phyloP scores from a whole-genome alignment of 345 rosid species.

The Eucalyptus cladocalyx region DNA sequence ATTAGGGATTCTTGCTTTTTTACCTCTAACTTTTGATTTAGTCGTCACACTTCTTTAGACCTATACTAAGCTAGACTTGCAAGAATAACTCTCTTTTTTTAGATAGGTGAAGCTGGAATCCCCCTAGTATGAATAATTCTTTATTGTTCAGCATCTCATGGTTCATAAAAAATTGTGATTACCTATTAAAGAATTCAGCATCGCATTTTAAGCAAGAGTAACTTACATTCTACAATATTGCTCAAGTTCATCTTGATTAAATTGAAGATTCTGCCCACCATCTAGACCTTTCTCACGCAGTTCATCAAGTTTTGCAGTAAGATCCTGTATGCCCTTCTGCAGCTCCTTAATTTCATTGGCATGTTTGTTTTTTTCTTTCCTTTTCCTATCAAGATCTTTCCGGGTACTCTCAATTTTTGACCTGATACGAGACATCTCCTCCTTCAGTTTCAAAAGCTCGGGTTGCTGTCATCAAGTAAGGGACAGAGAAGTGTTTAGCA shows the following conservation, averaged over 20 bases:
- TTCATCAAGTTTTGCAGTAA: slow-evolving; percentile 55
- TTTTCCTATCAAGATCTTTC: slow-evolving; percentile 74
- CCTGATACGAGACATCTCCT: slow-evolving; percentile 69
- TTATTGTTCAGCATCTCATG: neutral
- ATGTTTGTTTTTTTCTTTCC: slow-evolving; percentile 65
- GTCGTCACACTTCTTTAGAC: neutral
- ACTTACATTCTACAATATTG: slow-evolving; percentile 88
- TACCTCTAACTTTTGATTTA: neutral
- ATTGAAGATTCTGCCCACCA: slow-evolving; percentile 63
- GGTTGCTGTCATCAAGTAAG: slow-evolving; percentile 56
- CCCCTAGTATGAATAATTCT: neutral
- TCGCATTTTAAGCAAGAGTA: neutral
- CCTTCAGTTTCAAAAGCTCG: slow-evolving; percentile 78
- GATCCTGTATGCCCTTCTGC: slow-evolving; percentile 57
- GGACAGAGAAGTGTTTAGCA: neutral
- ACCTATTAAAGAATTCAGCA: neutral
- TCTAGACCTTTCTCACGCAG: slow-evolving; percentile 76
- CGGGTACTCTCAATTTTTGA: slow-evolving; percentile 72
- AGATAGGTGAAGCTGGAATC: neutral
- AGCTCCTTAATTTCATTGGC: slow-evolving; percentile 51
- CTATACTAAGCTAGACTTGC: neutral
- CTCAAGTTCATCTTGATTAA: slow-evolving; percentile 67
- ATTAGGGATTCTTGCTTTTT: neutral
- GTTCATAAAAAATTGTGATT: neutral
- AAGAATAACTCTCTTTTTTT: neutral